Base-by-base conservation (phyloP, 176 grass and related monocot species). In the Guadua angustifolia region DNA sequence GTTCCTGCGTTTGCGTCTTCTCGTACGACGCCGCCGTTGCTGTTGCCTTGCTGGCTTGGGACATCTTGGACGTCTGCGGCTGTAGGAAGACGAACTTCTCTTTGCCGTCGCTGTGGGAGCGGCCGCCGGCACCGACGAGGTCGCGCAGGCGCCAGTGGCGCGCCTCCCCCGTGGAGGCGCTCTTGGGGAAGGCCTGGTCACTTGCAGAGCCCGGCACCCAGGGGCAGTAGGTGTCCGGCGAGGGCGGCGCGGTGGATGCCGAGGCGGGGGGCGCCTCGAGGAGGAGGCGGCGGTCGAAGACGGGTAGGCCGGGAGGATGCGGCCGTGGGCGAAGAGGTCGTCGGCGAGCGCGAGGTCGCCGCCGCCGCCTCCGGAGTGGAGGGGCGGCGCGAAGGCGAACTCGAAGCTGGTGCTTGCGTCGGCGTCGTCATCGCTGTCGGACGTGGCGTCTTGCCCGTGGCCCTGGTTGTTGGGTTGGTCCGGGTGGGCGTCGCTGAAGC, bases 81-180 rank as follows among this genome's bases (percentile, higher is more conserved):
- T 82, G 82, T 0, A 97, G 66, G 92, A 94, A 94, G 35, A 80
- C 72, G 74, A 97, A 94, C 67, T 94, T 97, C 61, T 97, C 94
- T 71, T 88, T 97, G 35, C 94, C 94, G 81, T 93, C 89, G 84
- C 89, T 91, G 47, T 73, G 86, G 1, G 84, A 91, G 4, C 94
- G 64, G 7, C 74, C 88, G 2, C 69, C 55, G 69, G 77, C 61
- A 10, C 75, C 35, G 3, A 97, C 25, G 70, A 93, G 66, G 74
- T 85, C 84, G 12, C 88, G 77, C 40, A 88, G 88, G 44, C 88
- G 80, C 85, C 73, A 88, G 0, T 78, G 85, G 4, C 44, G 62
- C 17, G 83, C 39, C 1, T 86, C 75, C 0, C 86, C 91, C 1
- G 94, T 88, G 58, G 94, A 97, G 0, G 89, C 66, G 32, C 87